Evolutionary conservation across 2,329 filamentous ascomycete species (phyloP), one percentile per base, ranked within the genome.

Genomic region (Diplocarpon mali): DNA sequence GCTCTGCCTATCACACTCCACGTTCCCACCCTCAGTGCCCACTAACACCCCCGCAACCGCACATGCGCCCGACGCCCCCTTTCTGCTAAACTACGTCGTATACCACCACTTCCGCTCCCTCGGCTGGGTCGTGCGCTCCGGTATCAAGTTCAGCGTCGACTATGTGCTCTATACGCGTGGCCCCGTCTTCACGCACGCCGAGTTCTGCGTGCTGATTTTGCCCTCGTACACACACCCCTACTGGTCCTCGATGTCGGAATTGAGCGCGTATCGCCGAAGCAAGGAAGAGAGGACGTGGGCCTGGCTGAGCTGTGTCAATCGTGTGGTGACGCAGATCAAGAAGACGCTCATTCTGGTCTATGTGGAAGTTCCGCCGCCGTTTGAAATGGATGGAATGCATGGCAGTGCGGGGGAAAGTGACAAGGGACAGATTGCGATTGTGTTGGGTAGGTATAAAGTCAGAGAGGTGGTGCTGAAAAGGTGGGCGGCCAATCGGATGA

Each of bases 31-130:
- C 8, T 14, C 30, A 12, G 30, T 5, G 4, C n/a, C 30, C 30
- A 32, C 20, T 7, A 24, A 24, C 20, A 24, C 3, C 20, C 20
- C 20, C 20, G 20, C 4, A 4, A 24, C 20, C 3, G 20, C 20
- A 24, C 7, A 24, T 7, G 20, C 20, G 4, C 78, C 87, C 0
- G 87, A 95, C 61, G 85, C 94, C 57, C 74, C 78, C 0, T 98
- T 98, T 63, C 68, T 96, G 15, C 63, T 95, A 1, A 81, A 86
- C 46, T 98, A 96, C 59, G 80, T 79, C 11, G 86, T 86, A 14
- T 98, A 95, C 62, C 92, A 98, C 61, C 90, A 98, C 62, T 98
- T 95, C 67, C 83, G 92, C 31, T 94, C 88, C 0, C 71, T 96
- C 0, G 92, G 92, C 17, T 98, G 92, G 90, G 86, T 95, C 1